phyloP scores from a whole-genome alignment of 345 rosid species.

The Populus davidiana region DNA sequence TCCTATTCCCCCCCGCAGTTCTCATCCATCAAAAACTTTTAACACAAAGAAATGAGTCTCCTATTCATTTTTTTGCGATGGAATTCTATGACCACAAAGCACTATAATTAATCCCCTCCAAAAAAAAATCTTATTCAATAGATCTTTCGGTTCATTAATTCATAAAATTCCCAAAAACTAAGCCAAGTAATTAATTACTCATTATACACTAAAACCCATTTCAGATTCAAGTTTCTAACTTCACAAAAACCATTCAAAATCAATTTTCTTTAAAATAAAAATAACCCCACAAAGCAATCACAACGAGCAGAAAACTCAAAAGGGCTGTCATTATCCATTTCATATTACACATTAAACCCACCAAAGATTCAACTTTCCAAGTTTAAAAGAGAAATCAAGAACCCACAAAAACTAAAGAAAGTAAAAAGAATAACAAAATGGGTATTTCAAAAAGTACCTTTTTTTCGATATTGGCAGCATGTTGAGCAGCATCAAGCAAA shows the following conservation, averaged over 20 bases:
- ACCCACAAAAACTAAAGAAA: not conserved
- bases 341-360: no score
- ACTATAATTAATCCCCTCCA: no score
- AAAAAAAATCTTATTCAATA: not conserved
- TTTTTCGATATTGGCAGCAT: slow-evolving; percentile 22
- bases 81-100: no score
- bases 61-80: no score
- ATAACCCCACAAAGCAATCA: not conserved
- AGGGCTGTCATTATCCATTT: no score
- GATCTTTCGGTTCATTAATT: not conserved
- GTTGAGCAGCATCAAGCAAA: slow-evolving; percentile 18
- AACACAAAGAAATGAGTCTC: no score
- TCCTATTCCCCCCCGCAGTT: not conserved
- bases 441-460: slow-evolving; percentile 6
- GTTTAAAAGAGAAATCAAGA: not conserved
- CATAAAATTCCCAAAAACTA: not conserved
- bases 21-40: not conserved
- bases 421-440: not conserved
- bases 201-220: not conserved
- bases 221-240: not conserved
- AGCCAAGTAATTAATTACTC: not conserved
- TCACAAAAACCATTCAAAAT: not conserved
- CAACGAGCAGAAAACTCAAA: not conserved
- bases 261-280: no score
- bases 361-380: no score